A percentile compares a stretch with the other conserved stretches of the same genome.
Evolutionary conservation across 2,329 filamentous ascomycete genomes (phyloP).

Genomic region (Capronia epimyces): DNA sequence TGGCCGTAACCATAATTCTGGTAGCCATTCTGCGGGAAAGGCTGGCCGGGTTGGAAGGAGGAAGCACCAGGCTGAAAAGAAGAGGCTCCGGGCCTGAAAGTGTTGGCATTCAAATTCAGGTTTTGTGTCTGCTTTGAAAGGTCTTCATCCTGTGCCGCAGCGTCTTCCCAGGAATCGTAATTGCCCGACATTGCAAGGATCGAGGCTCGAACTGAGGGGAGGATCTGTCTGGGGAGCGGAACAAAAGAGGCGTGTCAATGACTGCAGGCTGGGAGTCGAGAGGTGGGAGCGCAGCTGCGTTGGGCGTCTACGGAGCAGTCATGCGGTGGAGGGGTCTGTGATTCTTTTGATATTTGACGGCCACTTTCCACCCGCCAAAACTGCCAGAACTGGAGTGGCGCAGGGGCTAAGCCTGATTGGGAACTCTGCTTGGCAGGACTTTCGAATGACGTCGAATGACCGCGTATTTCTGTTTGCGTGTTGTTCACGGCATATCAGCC

Average conservation of each 20-base stretch:
- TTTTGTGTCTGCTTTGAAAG: constrained; percentile 74
- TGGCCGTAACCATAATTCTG: constrained; percentile 42
- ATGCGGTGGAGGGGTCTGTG: constrained; percentile 1
- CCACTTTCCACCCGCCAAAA: neutral
- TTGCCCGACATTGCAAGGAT: constrained; percentile 61
- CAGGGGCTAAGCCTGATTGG: neutral
- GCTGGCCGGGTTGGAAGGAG: constrained; percentile 67
- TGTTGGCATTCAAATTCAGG: constrained; percentile 54
- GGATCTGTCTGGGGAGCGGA: neutral
- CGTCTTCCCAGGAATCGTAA: constrained; percentile 90
- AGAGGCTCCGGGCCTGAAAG: constrained; percentile 62
- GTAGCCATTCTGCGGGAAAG: constrained; percentile 55
- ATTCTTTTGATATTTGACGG: constrained; percentile 2
- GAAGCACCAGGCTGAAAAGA: constrained; percentile 69
- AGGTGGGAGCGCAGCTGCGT: neutral
- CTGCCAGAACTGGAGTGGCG: neutral
- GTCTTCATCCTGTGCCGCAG: constrained; percentile 67
- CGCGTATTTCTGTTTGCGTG: neutral
- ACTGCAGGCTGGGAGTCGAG: neutral
- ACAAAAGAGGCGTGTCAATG: neutral
- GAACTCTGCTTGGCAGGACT: constrained; percentile 6
- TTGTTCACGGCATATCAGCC: neutral
- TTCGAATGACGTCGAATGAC: constrained; percentile 6
- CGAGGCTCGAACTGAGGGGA: constrained; percentile 27
- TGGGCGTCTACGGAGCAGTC: neutral